Base-by-base conservation (phyloP, 1,139 yeast species). In the Scheffersomyces quercinus region DNA sequence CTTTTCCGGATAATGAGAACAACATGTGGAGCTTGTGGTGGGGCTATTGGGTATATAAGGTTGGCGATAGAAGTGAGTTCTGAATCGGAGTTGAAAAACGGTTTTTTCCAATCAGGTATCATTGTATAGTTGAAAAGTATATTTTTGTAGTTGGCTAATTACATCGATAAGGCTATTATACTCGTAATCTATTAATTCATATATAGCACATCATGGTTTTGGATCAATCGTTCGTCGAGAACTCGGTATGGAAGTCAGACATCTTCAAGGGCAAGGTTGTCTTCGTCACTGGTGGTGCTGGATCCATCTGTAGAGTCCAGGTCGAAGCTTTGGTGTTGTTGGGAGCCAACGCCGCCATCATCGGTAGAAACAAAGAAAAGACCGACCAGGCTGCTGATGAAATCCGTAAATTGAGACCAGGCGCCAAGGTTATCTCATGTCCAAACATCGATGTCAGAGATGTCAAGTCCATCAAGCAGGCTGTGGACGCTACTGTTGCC, bases 241-340 rank as follows among this genome's bases (percentile, higher is more conserved):
- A 54, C 24, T 55, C 70, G 9, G 52, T 56, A 26, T 73, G 77
- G 77, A 83, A 82, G 52, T 77, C 82, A 1, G 84, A 79, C 50
- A 53, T 89, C 32, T 89, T 89, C 67, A 71, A 79, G 44, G 95
- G 88, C 16, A 90, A 89, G 63, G 96, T 88, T 12, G 62, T 52
- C 20, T 60, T 61, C 44, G 64, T 59, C 43, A 60, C 65, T 3
- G 65, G 65, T 7, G 65, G 65, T 10, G 65, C 65, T 11, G 64
- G 65, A 12, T 52, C 64, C 39, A 59, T 61, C 39, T 61, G 65
- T 42, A 47, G 59, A 35, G 64, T 58, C 7, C 65, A 61, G 38
- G 56, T 63, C 24, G 65, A 61, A 41, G 65, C 65, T 2, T 30
- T 60, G 55, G 58, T 61, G 20, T 56, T 60, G 28, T 54, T 60